Percentiles rank a stretch among this genome's conserved stretches.
Evolutionary conservation across 2,329 filamentous ascomycete genomes (phyloP).

Genomic region (Fusarium odoratissimum): DNA sequence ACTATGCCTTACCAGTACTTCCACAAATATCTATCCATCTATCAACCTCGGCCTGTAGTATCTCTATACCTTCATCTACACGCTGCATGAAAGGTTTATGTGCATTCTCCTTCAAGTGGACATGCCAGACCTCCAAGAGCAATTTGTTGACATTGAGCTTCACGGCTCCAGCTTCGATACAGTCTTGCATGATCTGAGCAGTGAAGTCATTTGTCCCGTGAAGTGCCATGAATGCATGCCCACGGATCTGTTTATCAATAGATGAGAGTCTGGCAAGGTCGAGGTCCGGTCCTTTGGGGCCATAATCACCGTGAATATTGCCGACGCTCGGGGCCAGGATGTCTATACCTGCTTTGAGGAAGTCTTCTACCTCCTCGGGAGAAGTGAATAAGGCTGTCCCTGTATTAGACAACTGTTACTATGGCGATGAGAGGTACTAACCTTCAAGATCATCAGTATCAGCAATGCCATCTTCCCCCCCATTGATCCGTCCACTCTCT

Average conservation of each 20-base stretch:
- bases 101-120: slow-evolving; percentile 4
- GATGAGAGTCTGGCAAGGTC: slow-evolving; percentile 61
- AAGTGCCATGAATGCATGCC: slow-evolving; percentile 59
- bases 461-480: slow-evolving; percentile 74
- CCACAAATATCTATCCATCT: slow-evolving; percentile 35
- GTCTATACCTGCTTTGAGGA: slow-evolving; percentile 77
- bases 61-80: slow-evolving; percentile 25
- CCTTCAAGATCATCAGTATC: slow-evolving; percentile 64
- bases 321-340: slow-evolving; percentile 80
- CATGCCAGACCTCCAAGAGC: slow-evolving; percentile 53
- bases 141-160: slow-evolving; percentile 70
- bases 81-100: slow-evolving; percentile 10
- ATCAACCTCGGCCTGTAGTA: slow-evolving; percentile 32
- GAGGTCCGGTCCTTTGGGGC: slow-evolving; percentile 69
- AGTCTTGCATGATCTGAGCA: slow-evolving; percentile 60
- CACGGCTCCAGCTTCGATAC: slow-evolving; percentile 63
- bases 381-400: slow-evolving; percentile 63
- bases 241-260: slow-evolving; percentile 47
- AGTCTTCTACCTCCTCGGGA: slow-evolving; percentile 75
- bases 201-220: slow-evolving; percentile 69
- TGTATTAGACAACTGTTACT: background rate
- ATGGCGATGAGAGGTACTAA: background rate
- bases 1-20: slow-evolving; percentile 28
- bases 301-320: slow-evolving; percentile 82
- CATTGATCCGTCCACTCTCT: slow-evolving; percentile 50